Base-by-base conservation (phyloP, 805 yeast genomes). In the Spathaspora arborariae region DNA sequence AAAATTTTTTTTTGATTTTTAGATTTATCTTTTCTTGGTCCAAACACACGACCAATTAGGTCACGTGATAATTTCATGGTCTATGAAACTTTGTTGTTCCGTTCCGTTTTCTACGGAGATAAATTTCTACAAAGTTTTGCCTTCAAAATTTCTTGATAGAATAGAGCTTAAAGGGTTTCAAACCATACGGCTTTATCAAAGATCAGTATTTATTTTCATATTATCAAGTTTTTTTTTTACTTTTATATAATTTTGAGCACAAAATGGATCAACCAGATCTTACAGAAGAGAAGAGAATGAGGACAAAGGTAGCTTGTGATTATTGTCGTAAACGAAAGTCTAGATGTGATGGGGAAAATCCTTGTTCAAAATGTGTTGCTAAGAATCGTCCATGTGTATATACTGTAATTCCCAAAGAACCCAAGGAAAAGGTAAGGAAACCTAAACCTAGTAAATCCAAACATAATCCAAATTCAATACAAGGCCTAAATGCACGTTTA, bases 291-390 rank as follows among this genome's bases (percentile, higher is more conserved):
- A 45, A 43, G 20, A 21, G 49, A 22, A 39, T 35, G 34, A 33
- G 56, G 22, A 50, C 51, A 5, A 48, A 46, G 27, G 48, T 42
- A 40, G 82, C 81, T 8, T 79, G 84, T 53, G 78, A 73, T 50
- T 65, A 63, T 45, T 79, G 84, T 51, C 60, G 82, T 15, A 56
- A 56, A 45, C 65, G 77, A 37, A 79, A 79, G 53, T 70, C 76
- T 48, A 77, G 75, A 51, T 79, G 84, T 54, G 77, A 79, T 55
- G 79, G 81, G 0, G 58, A 56, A 2, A 49, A 51, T 10, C 73
- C 73, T 3, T 79, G 84, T 51, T 52, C 63, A 6, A 64, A 66
- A 35, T 76, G 84, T 52, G 47, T 54, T 8, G 59, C 53, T 20
- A 67, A 65, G 42, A 55, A 56, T 6, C 54, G 61, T 3, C 44